phyloP scores from a whole-genome alignment of 305 asterid genomes.

The Solanum hybrid region DNA sequence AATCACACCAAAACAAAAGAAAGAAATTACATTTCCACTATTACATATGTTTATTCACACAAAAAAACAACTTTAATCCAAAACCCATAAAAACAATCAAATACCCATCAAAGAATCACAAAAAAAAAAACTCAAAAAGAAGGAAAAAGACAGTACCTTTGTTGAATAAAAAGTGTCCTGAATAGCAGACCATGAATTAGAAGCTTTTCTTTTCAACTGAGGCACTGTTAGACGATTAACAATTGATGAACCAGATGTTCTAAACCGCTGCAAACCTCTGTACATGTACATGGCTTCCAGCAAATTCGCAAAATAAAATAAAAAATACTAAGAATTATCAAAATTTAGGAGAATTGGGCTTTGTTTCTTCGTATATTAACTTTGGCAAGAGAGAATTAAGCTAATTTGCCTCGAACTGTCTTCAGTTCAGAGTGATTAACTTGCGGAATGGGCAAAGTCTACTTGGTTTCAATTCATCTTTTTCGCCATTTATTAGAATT shows the following conservation, averaged over 20 bases:
- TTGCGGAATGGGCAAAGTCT: neutral
- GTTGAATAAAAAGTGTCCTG: constrained; percentile 52
- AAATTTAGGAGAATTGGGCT: neutral
- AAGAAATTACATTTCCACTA: neutral
- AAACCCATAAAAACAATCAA: neutral
- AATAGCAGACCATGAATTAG: constrained; percentile 46
- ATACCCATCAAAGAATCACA: neutral
- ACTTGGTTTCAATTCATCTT: neutral
- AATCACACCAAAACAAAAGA: neutral
- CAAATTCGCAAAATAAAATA: neutral
- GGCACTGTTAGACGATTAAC: constrained; percentile 20
- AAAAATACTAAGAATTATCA: neutral
- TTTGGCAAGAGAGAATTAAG: neutral
- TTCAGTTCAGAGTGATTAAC: neutral
- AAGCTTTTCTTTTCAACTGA: constrained; percentile 41
- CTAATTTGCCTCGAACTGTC: neutral
- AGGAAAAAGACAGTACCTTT: constrained; percentile 29
- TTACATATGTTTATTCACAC: neutral
- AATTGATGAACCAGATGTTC: constrained; percentile 40
- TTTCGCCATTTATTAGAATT: neutral
- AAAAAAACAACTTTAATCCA: neutral
- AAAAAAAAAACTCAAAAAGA: neutral
- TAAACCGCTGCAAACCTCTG: constrained; percentile 45
- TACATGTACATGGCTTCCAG: constrained; percentile 7
- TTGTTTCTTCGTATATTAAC: neutral